Conservation (phyloP, 2,329 filamentous ascomycete species). For the Exophiala bonariae region DNA sequence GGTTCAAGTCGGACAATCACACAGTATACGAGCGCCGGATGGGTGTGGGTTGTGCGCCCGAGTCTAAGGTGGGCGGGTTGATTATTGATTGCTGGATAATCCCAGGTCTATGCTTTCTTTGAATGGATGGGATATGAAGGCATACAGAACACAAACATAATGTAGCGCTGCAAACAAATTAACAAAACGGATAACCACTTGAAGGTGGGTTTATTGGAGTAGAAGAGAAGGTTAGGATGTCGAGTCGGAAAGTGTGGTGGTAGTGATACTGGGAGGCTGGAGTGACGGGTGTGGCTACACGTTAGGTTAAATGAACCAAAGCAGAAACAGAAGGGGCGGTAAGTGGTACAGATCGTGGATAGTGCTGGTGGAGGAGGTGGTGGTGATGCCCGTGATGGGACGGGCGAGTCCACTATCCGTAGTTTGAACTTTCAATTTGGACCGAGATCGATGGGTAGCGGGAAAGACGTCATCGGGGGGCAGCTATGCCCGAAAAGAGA, state of each 20-base stretch:
- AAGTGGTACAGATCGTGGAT: too few species aligned
- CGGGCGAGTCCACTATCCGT: too few species aligned
- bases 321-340: neutral
- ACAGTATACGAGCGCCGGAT: too few species aligned
- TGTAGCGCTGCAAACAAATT: neutral
- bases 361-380: too few species aligned
- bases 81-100: too few species aligned
- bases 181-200: too few species aligned
- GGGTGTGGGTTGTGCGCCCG: too few species aligned
- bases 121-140: neutral
- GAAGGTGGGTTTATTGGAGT: neutral
- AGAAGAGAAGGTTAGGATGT: conserved; percentile 1
- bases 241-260: neutral
- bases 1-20: neutral
- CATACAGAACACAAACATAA: conserved; percentile 9
- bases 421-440: too few species aligned
- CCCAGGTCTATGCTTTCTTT: conserved; percentile 6
- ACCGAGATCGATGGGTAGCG: too few species aligned
- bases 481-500: conserved; percentile 11
- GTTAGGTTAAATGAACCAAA: too few species aligned
- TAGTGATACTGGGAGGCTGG: neutral
- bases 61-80: too few species aligned
- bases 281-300: neutral
- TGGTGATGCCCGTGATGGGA: too few species aligned
- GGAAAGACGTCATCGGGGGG: conserved; percentile 23